phyloP scores from a whole-genome alignment of 2,329 filamentous ascomycete species.

The Periconia digitata region DNA sequence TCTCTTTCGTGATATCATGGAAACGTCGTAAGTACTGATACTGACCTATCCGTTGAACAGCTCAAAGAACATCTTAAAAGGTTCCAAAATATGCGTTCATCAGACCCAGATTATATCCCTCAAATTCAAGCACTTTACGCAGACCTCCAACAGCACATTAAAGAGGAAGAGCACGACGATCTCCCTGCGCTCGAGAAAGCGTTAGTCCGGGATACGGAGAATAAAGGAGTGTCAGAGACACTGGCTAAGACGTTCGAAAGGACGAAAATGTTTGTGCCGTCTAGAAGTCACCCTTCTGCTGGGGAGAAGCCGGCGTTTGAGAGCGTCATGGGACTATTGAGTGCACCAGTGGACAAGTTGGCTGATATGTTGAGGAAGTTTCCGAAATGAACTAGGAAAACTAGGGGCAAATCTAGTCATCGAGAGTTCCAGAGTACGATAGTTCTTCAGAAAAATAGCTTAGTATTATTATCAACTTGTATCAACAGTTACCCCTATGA shows the following conservation, averaged over 20 bases:
- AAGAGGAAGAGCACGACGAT: slow-evolving; percentile 35
- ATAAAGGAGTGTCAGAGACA: slow-evolving; percentile 23
- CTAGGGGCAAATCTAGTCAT: too few species aligned
- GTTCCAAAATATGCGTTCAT: slow-evolving; percentile 30
- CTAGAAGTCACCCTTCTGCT: slow-evolving; percentile 32
- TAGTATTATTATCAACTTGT: too few species aligned
- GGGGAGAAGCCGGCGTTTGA: slow-evolving; percentile 59
- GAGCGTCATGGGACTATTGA: slow-evolving; percentile 55
- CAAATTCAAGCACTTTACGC: slow-evolving; percentile 26
- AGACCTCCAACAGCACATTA: slow-evolving; percentile 29
- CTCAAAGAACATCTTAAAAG: slow-evolving; percentile 34
- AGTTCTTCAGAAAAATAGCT: too few species aligned
- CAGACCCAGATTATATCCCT: slow-evolving; percentile 23
- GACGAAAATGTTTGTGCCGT: slow-evolving; percentile 36
- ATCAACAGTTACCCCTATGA: too few species aligned
- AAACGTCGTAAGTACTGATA: too few species aligned
- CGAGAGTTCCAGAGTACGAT: too few species aligned
- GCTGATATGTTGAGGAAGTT: background rate
- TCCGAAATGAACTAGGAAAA: background rate
- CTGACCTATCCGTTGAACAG: slow-evolving; percentile 6
- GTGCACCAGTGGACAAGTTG: slow-evolving; percentile 53
- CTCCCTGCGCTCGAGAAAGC: slow-evolving; percentile 31
- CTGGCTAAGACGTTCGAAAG: slow-evolving; percentile 32
- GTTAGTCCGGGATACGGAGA: slow-evolving; percentile 9
- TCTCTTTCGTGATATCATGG: too few species aligned